These are phyloP conservation scores for Lipomyces spencermartinsiae DNA, from an alignment of 805 yeast genomes.

Conservation along the genomic window DNA sequence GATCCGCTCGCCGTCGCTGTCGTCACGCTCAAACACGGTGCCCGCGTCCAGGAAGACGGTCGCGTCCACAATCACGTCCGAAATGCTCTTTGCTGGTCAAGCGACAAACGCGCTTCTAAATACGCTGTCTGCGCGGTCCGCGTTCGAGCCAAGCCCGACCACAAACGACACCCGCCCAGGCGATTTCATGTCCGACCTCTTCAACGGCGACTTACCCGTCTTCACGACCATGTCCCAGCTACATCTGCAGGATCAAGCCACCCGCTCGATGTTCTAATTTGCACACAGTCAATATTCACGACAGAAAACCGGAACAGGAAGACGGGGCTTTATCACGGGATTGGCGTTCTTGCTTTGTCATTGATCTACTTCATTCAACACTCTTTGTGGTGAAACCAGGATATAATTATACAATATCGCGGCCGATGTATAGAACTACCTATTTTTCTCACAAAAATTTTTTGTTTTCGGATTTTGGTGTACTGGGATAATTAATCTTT, in stretches of 20 bases:
- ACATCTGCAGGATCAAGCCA: slow-evolving; percentile 3
- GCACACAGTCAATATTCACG: neutral
- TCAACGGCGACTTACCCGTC: slow-evolving; percentile 19
- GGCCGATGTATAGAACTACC: neutral
- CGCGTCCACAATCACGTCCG: slow-evolving; percentile 15
- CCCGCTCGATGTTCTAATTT: neutral
- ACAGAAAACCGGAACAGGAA: neutral
- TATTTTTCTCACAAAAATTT: neutral
- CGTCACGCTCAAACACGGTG: slow-evolving; percentile 5
- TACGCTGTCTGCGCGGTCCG: slow-evolving; percentile 29
- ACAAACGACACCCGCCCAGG: neutral
- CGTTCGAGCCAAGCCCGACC: neutral
- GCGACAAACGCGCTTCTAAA: slow-evolving; percentile 15
- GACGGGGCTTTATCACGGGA: neutral
- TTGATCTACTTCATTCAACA: neutral
- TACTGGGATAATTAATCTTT: neutral
- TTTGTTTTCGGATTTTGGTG: slow-evolving; percentile 1
- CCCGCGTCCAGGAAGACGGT: slow-evolving; percentile 12
- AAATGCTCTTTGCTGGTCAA: slow-evolving; percentile 23
- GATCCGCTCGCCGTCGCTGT: neutral
- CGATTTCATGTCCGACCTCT: slow-evolving; percentile 11
- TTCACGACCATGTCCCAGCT: slow-evolving; percentile 33
- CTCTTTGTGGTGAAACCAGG: neutral
- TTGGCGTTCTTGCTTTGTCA: neutral
- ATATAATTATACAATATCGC: neutral